A percentile compares a stretch with the other conserved stretches of the same genome.
Evolutionary conservation across 164 flowering plant genomes (phyloP).

Genomic region (Magnolia kwangsiensis): DNA sequence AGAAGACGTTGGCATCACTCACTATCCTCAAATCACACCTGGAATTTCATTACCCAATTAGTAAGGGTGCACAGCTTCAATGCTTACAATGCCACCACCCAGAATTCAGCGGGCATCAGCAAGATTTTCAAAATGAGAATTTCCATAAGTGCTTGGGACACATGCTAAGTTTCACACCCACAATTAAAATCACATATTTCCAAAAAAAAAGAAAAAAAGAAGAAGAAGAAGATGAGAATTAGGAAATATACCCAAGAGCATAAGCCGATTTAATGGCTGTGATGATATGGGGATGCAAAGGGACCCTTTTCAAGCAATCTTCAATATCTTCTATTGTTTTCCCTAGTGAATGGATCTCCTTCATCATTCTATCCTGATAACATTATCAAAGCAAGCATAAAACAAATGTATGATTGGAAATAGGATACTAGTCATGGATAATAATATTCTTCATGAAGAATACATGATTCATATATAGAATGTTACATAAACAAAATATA

Average conservation of each 20-base stretch:
- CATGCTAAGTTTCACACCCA: not conserved
- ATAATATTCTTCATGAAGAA: not conserved
- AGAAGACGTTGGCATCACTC: constrained; percentile 81
- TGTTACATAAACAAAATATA: not conserved
- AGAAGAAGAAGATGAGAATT: too few relatives aligned
- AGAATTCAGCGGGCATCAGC: not conserved
- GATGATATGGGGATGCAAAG: constrained; percentile 43
- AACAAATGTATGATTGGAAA: not conserved
- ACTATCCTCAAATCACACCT: constrained; percentile 77
- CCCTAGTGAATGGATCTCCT: constrained; percentile 63
- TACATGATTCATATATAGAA: not conserved
- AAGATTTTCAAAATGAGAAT: not conserved
- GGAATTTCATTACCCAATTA: constrained; percentile 10
- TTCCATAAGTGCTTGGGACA: not conserved
- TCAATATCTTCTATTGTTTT: constrained; percentile 58
- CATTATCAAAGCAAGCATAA: not conserved
- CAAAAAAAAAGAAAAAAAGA: too few relatives aligned
- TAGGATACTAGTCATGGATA: not conserved
- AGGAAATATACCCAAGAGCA: constrained; percentile 53
- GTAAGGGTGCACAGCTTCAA: not conserved
- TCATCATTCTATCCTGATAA: constrained; percentile 55
- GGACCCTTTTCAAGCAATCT: constrained; percentile 46
- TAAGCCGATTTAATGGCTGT: constrained; percentile 60
- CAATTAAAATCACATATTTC: too few relatives aligned
- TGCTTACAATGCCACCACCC: too few relatives aligned